phyloP scores from a whole-genome alignment of 441 rosid genomes.

The Arabidopsis hybrid region DNA sequence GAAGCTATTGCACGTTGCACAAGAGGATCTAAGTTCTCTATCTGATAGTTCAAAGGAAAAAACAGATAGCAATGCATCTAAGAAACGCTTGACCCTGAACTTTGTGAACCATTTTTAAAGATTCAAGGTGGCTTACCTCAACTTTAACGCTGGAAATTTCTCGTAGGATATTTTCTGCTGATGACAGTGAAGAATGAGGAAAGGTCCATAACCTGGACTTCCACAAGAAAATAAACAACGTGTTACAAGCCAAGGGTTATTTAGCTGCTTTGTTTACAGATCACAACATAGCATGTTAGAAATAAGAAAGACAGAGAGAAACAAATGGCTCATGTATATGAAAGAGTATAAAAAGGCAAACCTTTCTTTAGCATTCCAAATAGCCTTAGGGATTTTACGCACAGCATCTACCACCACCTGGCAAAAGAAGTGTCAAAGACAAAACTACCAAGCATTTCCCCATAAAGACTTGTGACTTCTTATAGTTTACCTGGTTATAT shows the following conservation, averaged over 20 bases:
- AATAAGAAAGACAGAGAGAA: conserved; percentile 4
- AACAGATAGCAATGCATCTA: conserved; percentile 24
- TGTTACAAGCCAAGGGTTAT: conserved; percentile 36
- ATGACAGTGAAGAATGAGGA: conserved; percentile 73
- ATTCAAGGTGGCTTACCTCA: conserved; percentile 58
- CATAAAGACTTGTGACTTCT: conserved; percentile 3
- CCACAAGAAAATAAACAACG: conserved; percentile 34
- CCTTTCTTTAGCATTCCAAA: conserved; percentile 98
- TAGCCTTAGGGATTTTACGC: conserved; percentile 82
- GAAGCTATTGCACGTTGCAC: conserved; percentile 82
- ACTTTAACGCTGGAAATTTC: conserved; percentile 59
- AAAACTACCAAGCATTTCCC: conserved; percentile 11
- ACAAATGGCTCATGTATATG: neutral
- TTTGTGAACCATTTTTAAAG: neutral
- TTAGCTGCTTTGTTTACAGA: conserved; percentile 15
- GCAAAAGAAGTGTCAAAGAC: conserved; percentile 21
- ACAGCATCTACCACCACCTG: conserved; percentile 79
- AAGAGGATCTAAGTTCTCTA: conserved; percentile 81
- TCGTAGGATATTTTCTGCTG: conserved; percentile 63
- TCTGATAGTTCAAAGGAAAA: conserved; percentile 50
- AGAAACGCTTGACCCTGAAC: conserved; percentile 14
- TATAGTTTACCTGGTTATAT: conserved; percentile 64
- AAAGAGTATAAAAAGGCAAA: conserved; percentile 34
- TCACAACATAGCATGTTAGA: conserved; percentile 18
- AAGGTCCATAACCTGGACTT: conserved; percentile 81